phyloP scores from a whole-genome alignment of 192 early-diverging fungal genomes.

The Rhizophlyctis rosea region DNA sequence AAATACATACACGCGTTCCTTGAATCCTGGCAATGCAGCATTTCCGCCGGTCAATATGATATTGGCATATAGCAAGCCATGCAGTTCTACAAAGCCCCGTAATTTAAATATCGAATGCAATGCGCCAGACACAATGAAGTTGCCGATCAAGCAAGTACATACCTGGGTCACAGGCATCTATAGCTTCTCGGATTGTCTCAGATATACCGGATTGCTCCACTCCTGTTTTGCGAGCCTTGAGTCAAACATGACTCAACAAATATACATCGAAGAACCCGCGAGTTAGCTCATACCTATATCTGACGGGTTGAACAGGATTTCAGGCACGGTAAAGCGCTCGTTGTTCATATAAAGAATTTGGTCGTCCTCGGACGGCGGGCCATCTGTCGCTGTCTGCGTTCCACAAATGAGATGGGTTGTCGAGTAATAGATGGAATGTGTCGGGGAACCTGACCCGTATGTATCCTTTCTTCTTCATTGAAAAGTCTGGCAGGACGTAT shows the following conservation, averaged over 20 bases:
- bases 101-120: background rate
- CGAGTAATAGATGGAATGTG: background rate
- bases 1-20: conserved; percentile 59
- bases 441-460: conserved; percentile 38
- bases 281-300: conserved; percentile 56
- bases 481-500: conserved; percentile 68
- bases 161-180: conserved; percentile 42
- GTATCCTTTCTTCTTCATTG: conserved; percentile 47
- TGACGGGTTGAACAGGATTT: conserved; percentile 69
- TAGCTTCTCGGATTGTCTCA: conserved; percentile 54
- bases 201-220: conserved; percentile 67
- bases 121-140: background rate
- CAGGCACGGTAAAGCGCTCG: conserved; percentile 74
- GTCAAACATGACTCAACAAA: background rate
- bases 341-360: conserved; percentile 62
- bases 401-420: background rate
- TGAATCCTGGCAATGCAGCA: conserved; percentile 58
- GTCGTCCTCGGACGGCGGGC: background rate
- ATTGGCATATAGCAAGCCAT: conserved; percentile 64
- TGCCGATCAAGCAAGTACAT: background rate
- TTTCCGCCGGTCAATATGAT: conserved; percentile 70
- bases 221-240: conserved; percentile 1
- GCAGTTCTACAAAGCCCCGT: conserved; percentile 9
- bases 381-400: background rate
- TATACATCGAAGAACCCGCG: background rate